Evolutionary conservation across 495 filamentous ascomycete genomes (phyloP).

Genomic region (Cudoniella acicularis): DNA sequence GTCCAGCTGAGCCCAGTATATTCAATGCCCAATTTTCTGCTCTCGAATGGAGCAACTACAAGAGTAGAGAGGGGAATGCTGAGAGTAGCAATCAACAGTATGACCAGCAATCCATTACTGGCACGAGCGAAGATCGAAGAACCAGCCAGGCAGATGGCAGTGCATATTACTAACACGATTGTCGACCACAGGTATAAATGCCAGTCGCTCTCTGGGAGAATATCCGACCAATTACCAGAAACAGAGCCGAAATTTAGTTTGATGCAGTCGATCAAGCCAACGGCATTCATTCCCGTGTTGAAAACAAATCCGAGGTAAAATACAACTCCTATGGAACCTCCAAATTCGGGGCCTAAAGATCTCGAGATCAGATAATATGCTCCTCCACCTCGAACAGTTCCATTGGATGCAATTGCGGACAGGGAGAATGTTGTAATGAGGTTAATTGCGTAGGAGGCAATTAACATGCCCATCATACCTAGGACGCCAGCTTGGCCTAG

Average conservation of each 20-base stretch:
- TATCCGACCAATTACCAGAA: constrained; percentile 54
- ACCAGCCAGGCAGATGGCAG: constrained; percentile 72
- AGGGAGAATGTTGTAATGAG: constrained; percentile 81
- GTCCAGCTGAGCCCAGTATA: constrained; percentile 71
- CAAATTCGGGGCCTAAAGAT: constrained; percentile 83
- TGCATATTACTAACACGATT: constrained; percentile 67
- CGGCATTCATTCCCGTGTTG: constrained; percentile 86
- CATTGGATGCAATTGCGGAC: constrained; percentile 86
- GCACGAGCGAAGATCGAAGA: constrained; percentile 77
- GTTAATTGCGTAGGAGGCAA: constrained; percentile 71
- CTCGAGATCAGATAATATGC: constrained; percentile 89
- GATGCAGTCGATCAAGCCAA: constrained; percentile 81
- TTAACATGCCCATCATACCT: constrained; percentile 71
- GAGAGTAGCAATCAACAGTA: constrained; percentile 70
- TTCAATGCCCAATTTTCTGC: constrained; percentile 55
- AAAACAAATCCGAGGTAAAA: constrained; percentile 83
- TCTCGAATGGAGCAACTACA: constrained; percentile 61
- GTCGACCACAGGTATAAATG: constrained; percentile 78
- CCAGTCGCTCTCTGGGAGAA: constrained; percentile 69
- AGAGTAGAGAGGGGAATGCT: constrained; percentile 79
- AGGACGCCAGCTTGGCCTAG: constrained; percentile 71
- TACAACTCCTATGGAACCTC: constrained; percentile 85
- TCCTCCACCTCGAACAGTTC: constrained; percentile 82
- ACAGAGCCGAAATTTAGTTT: constrained; percentile 67
- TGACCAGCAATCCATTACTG: constrained; percentile 72